A percentile compares a stretch with the other conserved stretches of the same genome.
Conservation (phyloP, 768 basidiomycete genomes). For the Tephrocybe rancida region DNA sequence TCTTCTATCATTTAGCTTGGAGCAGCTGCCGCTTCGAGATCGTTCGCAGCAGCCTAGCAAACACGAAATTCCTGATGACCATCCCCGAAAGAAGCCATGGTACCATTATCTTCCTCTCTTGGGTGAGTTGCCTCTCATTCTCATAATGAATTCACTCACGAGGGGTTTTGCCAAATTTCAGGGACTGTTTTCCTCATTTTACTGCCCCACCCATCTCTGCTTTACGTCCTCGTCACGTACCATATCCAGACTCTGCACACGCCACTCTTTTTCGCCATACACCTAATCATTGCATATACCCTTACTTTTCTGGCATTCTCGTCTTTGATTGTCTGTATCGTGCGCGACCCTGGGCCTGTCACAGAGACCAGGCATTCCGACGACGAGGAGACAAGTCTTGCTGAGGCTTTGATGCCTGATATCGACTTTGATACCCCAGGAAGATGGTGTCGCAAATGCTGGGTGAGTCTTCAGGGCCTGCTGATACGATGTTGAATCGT, state of each 20-base stretch:
- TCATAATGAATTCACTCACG: not conserved
- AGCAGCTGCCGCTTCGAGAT: conserved; percentile 13
- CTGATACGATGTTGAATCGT: not conserved
- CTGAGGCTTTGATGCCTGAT: conserved; percentile 62
- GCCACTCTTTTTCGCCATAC: conserved; percentile 47
- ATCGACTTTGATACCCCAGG: conserved; percentile 55
- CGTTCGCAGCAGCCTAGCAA: not conserved
- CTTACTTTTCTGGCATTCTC: conserved; percentile 71
- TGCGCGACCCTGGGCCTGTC: conserved; percentile 75
- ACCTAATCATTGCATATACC: conserved; percentile 61
- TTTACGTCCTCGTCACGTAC: conserved; percentile 68
- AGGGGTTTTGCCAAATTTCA: conserved; percentile 10
- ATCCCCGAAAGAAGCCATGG: conserved; percentile 49
- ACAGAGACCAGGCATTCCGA: conserved; percentile 27
- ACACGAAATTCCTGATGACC: conserved; percentile 13
- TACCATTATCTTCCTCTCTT: conserved; percentile 59
- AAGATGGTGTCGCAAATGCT: conserved; percentile 80
- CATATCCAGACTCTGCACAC: conserved; percentile 58
- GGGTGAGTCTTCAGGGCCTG: conserved; percentile 37
- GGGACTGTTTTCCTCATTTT: conserved; percentile 58
- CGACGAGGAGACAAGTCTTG: conserved; percentile 49
- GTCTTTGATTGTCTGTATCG: conserved; percentile 72
- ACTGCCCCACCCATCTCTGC: conserved; percentile 73
- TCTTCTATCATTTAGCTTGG: conserved; percentile 23
- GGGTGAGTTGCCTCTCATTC: conserved; percentile 35